Conservation (phyloP, 768 basidiomycete species). For the Chalciporus pseudorubinellus region DNA sequence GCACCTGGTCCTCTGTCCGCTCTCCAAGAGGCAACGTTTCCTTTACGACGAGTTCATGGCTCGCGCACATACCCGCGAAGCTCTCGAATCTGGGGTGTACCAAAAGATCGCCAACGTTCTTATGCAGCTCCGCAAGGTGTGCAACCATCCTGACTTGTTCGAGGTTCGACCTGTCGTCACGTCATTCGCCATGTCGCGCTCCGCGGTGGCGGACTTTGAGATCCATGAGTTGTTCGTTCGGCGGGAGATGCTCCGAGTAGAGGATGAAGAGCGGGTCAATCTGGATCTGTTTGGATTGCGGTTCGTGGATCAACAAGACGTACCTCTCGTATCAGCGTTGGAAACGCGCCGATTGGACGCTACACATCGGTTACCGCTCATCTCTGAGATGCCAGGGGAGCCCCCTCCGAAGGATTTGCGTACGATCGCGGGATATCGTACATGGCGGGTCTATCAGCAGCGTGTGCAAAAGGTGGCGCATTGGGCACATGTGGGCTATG, state of each 20-base stretch:
- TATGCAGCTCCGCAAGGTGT: constrained; percentile 97
- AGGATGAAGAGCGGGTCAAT: constrained; percentile 52
- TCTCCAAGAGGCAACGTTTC: constrained; percentile 92
- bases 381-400: constrained; percentile 53
- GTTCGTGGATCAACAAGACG: constrained; percentile 56
- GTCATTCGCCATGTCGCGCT: constrained; percentile 72
- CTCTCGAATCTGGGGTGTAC: constrained; percentile 80
- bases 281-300: constrained; percentile 63
- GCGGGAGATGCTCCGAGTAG: constrained; percentile 59
- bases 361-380: constrained; percentile 50
- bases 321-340: constrained; percentile 50
- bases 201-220: constrained; percentile 74
- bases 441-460: constrained; percentile 47
- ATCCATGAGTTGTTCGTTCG: constrained; percentile 88
- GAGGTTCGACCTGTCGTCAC: constrained; percentile 83
- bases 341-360: constrained; percentile 60
- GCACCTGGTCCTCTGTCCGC: constrained; percentile 81
- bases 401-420: constrained; percentile 73
- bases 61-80: constrained; percentile 77
- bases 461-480: constrained; percentile 52
- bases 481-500: constrained; percentile 68
- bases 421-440: constrained; percentile 69
- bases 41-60: constrained; percentile 97
- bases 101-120: constrained; percentile 91
- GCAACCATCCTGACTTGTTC: constrained; percentile 92